Percentiles rank a stretch among this genome's conserved stretches.
Conservation (phyloP, 2,329 filamentous ascomycete genomes). For the Acephala macrosclerotiorum region DNA sequence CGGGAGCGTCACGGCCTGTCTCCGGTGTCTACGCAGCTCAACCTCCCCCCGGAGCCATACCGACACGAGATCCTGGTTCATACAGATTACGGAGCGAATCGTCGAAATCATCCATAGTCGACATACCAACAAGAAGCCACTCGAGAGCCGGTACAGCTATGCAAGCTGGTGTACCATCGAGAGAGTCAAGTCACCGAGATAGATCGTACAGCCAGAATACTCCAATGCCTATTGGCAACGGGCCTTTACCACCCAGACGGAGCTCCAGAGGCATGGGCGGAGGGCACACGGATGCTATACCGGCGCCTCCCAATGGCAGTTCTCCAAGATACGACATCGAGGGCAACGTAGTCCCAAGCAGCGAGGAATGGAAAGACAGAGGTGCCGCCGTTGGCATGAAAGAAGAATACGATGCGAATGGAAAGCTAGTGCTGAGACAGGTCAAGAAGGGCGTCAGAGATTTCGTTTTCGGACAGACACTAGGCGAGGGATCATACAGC, state of each 20-base stretch:
- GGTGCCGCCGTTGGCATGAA: constrained; percentile 87
- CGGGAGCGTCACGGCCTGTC: constrained; percentile 49
- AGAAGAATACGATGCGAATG: constrained; percentile 85
- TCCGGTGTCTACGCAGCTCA: constrained; percentile 54
- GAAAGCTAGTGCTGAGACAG: constrained; percentile 79
- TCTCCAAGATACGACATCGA: constrained; percentile 60
- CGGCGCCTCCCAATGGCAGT: constrained; percentile 40
- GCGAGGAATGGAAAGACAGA: constrained; percentile 94
- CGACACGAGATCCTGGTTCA: constrained; percentile 48
- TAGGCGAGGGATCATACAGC: constrained; percentile 98
- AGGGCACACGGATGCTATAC: constrained; percentile 52
- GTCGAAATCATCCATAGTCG: constrained; percentile 62
- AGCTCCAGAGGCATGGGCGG: constrained; percentile 76
- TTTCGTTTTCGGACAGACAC: constrained; percentile 88
- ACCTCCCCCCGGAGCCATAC: constrained; percentile 49
- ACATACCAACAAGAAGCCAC: constrained; percentile 64
- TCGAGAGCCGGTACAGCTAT: constrained; percentile 67
- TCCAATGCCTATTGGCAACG: constrained; percentile 59
- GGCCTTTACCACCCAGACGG: constrained; percentile 75
- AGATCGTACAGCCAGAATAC: constrained; percentile 69
- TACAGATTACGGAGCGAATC: constrained; percentile 66
- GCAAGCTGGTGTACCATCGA: constrained; percentile 65
- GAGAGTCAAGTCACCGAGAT: constrained; percentile 75
- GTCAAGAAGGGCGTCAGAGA: constrained; percentile 98
- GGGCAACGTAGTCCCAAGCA: constrained; percentile 64